These are phyloP conservation scores for Penicilliopsis zonata DNA, from an alignment of 495 filamentous ascomycete species.

Conservation along the genomic window DNA sequence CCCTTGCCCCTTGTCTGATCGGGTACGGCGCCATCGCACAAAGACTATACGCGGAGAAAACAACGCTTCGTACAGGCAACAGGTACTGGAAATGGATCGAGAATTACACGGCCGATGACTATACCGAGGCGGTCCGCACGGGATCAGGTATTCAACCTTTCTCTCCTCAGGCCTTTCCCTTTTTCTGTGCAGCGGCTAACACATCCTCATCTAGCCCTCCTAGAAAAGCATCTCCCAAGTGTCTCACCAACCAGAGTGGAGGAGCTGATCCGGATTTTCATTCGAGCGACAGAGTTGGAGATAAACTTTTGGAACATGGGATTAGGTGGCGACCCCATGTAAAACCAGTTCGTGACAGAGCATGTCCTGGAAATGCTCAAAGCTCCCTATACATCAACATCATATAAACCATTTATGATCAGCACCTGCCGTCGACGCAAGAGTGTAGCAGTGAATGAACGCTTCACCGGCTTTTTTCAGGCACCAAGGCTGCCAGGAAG, in stretches of 20 bases:
- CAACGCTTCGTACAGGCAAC: conserved; percentile 52
- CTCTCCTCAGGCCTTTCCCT: conserved; percentile 3
- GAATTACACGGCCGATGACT: conserved; percentile 74
- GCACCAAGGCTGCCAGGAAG: too few species aligned
- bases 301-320: conserved; percentile 86
- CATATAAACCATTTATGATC: too few species aligned
- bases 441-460: too few species aligned
- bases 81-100: conserved; percentile 85
- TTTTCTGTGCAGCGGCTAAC: conserved; percentile 10
- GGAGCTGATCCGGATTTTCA: conserved; percentile 70
- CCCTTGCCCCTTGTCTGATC: conserved; percentile 73
- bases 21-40: conserved; percentile 73
- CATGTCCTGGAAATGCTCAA: too few species aligned
- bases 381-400: too few species aligned
- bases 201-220: conserved; percentile 37
- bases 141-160: conserved; percentile 45
- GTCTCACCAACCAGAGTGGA: conserved; percentile 67
- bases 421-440: too few species aligned
- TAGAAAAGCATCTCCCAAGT: conserved; percentile 57
- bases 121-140: conserved; percentile 50
- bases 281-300: conserved; percentile 84
- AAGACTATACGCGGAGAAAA: conserved; percentile 44
- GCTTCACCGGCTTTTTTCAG: too few species aligned
- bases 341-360: too few species aligned
- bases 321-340: conserved; percentile 19